These are phyloP conservation scores for Selaginella moellendorffii DNA, from an alignment of 75 land plant genomes.

Conservation along the genomic window DNA sequence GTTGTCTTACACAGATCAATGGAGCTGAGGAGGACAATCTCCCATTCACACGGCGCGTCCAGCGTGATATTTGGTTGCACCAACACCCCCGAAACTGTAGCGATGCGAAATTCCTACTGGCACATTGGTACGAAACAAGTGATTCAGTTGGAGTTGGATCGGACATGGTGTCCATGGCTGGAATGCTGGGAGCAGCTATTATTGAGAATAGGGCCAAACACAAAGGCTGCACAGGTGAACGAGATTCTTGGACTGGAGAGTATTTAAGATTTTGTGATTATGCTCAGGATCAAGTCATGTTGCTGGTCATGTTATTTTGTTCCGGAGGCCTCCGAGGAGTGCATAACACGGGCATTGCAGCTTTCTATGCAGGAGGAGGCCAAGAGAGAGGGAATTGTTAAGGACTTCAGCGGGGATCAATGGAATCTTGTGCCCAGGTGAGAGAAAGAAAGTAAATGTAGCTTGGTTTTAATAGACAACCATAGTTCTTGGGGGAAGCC, in stretches of 20 bases:
- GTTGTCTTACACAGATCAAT: too few species aligned
- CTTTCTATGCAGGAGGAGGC: slow-evolving; percentile 37
- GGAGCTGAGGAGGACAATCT: slow-evolving; percentile 83
- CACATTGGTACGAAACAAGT: slow-evolving; percentile 59
- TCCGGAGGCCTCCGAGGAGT: slow-evolving; percentile 61
- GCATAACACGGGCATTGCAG: slow-evolving; percentile 48
- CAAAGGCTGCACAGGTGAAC: slow-evolving; percentile 69
- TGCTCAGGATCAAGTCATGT: too few species aligned
- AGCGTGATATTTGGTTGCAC: too few species aligned
- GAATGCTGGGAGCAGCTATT: slow-evolving; percentile 78
- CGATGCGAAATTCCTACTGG: slow-evolving; percentile 49
- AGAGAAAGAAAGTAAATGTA: too few species aligned
- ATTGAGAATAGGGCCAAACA: slow-evolving; percentile 74
- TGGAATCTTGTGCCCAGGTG: too few species aligned
- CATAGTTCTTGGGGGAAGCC: too few species aligned
- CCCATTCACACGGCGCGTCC: too few species aligned
- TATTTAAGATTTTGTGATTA: too few species aligned
- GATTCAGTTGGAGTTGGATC: slow-evolving; percentile 71
- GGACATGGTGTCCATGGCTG: too few species aligned
- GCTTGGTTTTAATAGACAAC: slow-evolving; percentile 66
- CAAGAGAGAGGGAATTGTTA: slow-evolving; percentile 44
- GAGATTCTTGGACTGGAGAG: too few species aligned
- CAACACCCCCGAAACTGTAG: slow-evolving; percentile 67
- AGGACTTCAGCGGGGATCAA: too few species aligned
- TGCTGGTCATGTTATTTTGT: slow-evolving; percentile 81